These are phyloP conservation scores for Metarhizium brunneum DNA, from an alignment of 2,329 filamentous ascomycete species.

Conservation along the genomic window DNA sequence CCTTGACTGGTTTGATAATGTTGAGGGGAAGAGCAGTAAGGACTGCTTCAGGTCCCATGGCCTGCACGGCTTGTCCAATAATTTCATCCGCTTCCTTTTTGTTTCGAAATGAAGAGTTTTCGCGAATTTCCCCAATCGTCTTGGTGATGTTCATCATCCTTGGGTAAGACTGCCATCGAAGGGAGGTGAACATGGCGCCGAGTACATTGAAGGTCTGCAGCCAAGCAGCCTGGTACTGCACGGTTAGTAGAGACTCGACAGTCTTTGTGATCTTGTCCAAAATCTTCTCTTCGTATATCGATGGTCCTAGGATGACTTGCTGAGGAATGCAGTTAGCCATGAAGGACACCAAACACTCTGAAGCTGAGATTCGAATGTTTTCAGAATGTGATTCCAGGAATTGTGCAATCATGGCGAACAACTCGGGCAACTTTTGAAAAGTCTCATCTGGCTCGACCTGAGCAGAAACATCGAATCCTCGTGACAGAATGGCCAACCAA, in stretches of 20 bases:
- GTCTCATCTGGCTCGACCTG: slow-evolving; percentile 85
- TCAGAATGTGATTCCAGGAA: slow-evolving; percentile 83
- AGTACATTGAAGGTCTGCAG: slow-evolving; percentile 88
- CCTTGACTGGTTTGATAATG: slow-evolving; percentile 64
- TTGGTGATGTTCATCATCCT: slow-evolving; percentile 68
- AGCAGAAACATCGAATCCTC: slow-evolving; percentile 88
- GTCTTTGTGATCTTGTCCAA: slow-evolving; percentile 71
- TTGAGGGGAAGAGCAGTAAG: slow-evolving; percentile 80
- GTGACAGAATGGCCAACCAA: slow-evolving; percentile 91
- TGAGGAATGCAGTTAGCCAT: slow-evolving; percentile 82
- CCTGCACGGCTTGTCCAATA: slow-evolving; percentile 75
- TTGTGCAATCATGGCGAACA: slow-evolving; percentile 70
- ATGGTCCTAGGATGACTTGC: slow-evolving; percentile 76
- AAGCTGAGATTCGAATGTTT: slow-evolving; percentile 89
- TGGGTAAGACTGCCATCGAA: slow-evolving; percentile 78
- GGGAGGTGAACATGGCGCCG: slow-evolving; percentile 73
- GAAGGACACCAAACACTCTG: slow-evolving; percentile 90
- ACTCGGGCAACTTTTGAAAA: slow-evolving; percentile 77
- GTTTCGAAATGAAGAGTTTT: slow-evolving; percentile 78
- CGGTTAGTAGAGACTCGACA: slow-evolving; percentile 66
- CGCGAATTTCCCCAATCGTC: slow-evolving; percentile 76
- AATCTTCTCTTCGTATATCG: slow-evolving; percentile 84
- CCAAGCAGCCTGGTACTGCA: slow-evolving; percentile 93
- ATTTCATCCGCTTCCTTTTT: slow-evolving; percentile 94
- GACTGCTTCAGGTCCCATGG: slow-evolving; percentile 82